phyloP scores from a whole-genome alignment of 495 filamentous ascomycete genomes.

The Talaromyces adpressus region DNA sequence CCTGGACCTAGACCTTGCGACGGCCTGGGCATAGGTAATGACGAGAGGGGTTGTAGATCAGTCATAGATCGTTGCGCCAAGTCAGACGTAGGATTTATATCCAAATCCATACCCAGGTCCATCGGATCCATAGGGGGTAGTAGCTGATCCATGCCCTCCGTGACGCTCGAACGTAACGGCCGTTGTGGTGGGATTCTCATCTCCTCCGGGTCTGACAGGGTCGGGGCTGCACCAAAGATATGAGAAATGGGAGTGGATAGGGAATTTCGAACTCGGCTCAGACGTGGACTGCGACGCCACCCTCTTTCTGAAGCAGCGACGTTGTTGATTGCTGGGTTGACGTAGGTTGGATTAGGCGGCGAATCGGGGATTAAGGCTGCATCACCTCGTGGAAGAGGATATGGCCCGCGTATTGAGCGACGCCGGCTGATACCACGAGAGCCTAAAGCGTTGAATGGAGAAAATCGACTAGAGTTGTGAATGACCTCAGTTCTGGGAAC shows the following conservation, averaged over 20 bases:
- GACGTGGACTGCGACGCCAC: slow-evolving; percentile 37
- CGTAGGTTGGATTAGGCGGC: slow-evolving; percentile 14
- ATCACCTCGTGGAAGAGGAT: slow-evolving; percentile 33
- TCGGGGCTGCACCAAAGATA: slow-evolving; percentile 28
- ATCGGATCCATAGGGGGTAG: slow-evolving; percentile 30
- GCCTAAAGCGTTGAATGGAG: slow-evolving; percentile 33
- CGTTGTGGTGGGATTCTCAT: slow-evolving; percentile 16
- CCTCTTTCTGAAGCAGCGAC: slow-evolving; percentile 26
- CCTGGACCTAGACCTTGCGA: background rate
- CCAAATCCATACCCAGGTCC: slow-evolving; percentile 37
- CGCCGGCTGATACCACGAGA: slow-evolving; percentile 33
- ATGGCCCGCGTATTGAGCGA: slow-evolving; percentile 29
- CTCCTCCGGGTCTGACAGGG: slow-evolving; percentile 11
- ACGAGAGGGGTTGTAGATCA: slow-evolving; percentile 16
- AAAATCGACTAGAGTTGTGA: slow-evolving; percentile 34
- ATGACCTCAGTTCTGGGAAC: slow-evolving; percentile 30
- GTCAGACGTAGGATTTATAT: slow-evolving; percentile 33
- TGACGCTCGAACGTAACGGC: slow-evolving; percentile 14
- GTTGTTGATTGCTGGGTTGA: slow-evolving; percentile 18
- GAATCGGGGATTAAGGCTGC: slow-evolving; percentile 21
- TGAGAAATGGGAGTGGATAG: slow-evolving; percentile 37
- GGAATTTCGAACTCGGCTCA: slow-evolving; percentile 38
- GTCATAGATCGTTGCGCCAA: slow-evolving; percentile 30
- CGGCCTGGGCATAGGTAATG: slow-evolving; percentile 8
- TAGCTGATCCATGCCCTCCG: slow-evolving; percentile 18